These are phyloP conservation scores for Tulasnella sp. DNA, from an alignment of 768 basidiomycete genomes.

Conservation along the genomic window DNA sequence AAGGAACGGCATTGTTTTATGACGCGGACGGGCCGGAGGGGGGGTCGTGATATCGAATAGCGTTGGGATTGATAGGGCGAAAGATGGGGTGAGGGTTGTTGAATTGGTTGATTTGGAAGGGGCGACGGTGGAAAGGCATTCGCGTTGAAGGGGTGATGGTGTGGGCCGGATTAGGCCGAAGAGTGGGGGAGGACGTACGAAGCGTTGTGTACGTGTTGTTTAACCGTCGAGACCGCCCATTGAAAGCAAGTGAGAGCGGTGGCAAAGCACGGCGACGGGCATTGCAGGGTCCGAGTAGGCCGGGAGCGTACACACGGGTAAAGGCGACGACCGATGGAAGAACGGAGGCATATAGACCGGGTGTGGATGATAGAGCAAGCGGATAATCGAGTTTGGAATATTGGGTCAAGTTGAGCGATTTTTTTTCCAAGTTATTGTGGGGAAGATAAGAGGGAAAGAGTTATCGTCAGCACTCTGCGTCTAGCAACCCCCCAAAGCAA, in stretches of 20 bases:
- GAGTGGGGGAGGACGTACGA: neutral
- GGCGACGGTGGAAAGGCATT: neutral
- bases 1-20: constrained; percentile 4
- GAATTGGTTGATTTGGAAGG: neutral
- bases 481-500: neutral
- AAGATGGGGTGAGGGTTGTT: neutral
- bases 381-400: neutral
- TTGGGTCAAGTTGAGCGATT: no score
- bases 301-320: neutral
- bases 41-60: neutral
- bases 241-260: neutral
- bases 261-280: neutral
- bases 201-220: neutral
- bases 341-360: neutral
- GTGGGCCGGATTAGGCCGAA: neutral
- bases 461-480: neutral
- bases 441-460: neutral
- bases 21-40: neutral
- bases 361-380: neutral
- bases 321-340: neutral
- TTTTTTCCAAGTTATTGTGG: neutral
- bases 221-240: neutral
- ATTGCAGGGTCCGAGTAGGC: neutral
- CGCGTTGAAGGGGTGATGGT: neutral
- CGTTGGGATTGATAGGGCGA: neutral